A percentile compares a stretch with the other conserved stretches of the same genome.
Conservation (phyloP, 2,329 filamentous ascomycete species). For the Trichoderma sp. region DNA sequence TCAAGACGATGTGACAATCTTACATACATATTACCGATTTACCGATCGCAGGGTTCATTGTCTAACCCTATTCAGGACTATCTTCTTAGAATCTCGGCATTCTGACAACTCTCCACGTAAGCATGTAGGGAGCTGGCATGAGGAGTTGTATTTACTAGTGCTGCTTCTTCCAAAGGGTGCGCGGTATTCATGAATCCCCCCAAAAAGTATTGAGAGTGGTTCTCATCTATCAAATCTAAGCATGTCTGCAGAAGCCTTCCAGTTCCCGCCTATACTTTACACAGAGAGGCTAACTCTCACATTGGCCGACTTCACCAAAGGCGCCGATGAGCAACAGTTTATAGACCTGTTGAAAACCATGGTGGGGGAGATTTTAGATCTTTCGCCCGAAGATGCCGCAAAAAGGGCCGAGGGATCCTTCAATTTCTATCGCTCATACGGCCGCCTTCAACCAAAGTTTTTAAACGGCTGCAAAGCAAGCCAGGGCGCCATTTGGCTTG, state of each 20-base stretch:
- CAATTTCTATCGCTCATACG: background rate
- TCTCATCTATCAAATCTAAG: background rate
- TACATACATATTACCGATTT: background rate
- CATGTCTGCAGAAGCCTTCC: background rate
- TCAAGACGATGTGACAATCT: background rate
- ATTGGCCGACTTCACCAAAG: conserved; percentile 1
- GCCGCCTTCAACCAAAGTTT: background rate
- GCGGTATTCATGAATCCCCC: no score
- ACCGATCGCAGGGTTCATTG: background rate
- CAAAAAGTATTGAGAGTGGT: background rate
- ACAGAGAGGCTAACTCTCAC: conserved; percentile 10
- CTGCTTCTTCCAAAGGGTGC: background rate
- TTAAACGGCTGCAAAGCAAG: background rate
- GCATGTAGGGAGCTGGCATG: background rate
- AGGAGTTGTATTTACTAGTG: background rate
- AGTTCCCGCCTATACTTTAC: background rate
- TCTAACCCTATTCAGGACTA: background rate
- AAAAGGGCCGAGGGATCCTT: background rate
- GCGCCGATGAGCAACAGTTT: background rate
- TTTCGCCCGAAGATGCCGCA: background rate
- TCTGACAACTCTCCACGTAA: background rate
- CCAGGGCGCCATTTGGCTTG: background rate
- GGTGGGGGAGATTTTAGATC: background rate
- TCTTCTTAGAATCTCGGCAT: background rate
- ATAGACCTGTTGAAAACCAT: background rate